These are phyloP conservation scores for Apophysomyces ossiformis DNA, from an alignment of 371 early-diverging fungal genomes.

Conservation along the genomic window DNA sequence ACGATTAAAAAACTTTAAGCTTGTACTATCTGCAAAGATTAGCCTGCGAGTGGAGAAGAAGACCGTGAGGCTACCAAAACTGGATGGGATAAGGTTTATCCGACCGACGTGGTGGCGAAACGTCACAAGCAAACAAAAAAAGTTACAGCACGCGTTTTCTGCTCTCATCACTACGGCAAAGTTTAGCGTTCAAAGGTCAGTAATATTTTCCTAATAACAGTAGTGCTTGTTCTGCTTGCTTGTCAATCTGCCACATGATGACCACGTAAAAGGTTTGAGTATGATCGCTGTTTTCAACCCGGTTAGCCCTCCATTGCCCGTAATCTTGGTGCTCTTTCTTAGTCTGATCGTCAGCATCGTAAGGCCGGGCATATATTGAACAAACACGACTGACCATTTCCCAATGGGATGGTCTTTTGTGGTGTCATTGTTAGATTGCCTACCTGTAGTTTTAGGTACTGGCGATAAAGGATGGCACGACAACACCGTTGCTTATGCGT, in stretches of 20 bases:
- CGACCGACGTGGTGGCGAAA: neutral
- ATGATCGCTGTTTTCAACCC: conserved; percentile 6
- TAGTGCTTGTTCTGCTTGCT: neutral
- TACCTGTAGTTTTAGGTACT: conserved; percentile 23
- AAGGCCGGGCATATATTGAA: conserved; percentile 57
- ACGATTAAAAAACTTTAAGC: no score
- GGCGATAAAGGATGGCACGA: conserved; percentile 55
- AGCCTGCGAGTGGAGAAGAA: no score
- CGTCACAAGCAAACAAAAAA: neutral
- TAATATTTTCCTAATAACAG: neutral
- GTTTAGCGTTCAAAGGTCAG: neutral
- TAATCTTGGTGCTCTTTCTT: conserved; percentile 52
- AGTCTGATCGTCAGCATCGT: conserved; percentile 36
- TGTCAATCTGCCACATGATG: neutral
- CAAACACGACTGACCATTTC: neutral
- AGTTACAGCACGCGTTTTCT: neutral
- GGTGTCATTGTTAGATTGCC: conserved; percentile 45
- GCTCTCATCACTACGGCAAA: neutral
- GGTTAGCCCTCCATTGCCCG: conserved; percentile 30
- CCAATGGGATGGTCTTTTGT: neutral
- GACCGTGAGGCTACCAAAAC: no score
- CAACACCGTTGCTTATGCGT: conserved; percentile 18
- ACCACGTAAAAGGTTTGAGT: conserved; percentile 39
- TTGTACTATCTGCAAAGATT: no score
- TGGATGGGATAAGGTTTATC: no score